phyloP scores from a whole-genome alignment of 1,139 yeast genomes.

The Geotrichum europaeum region DNA sequence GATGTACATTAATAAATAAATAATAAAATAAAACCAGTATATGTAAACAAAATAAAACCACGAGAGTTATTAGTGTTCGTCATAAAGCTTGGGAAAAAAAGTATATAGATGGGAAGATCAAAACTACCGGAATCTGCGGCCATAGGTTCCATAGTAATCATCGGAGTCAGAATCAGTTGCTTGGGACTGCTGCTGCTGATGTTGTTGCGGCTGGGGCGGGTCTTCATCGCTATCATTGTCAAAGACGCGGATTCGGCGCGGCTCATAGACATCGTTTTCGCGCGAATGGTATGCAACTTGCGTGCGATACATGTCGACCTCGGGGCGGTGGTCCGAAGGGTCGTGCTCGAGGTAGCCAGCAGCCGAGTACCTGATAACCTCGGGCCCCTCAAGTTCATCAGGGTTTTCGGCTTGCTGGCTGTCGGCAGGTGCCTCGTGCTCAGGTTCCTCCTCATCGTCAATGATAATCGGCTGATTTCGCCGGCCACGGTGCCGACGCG shows the following conservation, averaged over 20 bases:
- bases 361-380: constrained; percentile 3
- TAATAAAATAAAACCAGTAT: not conserved
- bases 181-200: not conserved
- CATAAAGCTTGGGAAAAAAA: not conserved
- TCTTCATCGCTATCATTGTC: not conserved
- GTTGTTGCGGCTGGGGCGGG: not conserved
- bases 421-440: not conserved
- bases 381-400: constrained; percentile 5
- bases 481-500: not conserved
- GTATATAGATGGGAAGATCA: not conserved
- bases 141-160: not conserved
- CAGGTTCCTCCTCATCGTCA: constrained; percentile 5
- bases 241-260: not conserved
- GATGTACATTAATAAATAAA: not conserved
- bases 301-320: constrained; percentile 8
- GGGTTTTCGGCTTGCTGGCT: not conserved
- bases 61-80: not conserved
- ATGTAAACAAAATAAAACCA: not conserved
- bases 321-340: constrained; percentile 10
- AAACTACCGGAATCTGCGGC: not conserved
- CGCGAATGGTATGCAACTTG: constrained; percentile 13
- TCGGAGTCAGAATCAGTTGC: not conserved
- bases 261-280: not conserved
- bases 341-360: constrained; percentile 12
- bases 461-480: not conserved